These are phyloP conservation scores for Didymella exigua DNA, from an alignment of 2,329 filamentous ascomycete species.

Conservation along the genomic window DNA sequence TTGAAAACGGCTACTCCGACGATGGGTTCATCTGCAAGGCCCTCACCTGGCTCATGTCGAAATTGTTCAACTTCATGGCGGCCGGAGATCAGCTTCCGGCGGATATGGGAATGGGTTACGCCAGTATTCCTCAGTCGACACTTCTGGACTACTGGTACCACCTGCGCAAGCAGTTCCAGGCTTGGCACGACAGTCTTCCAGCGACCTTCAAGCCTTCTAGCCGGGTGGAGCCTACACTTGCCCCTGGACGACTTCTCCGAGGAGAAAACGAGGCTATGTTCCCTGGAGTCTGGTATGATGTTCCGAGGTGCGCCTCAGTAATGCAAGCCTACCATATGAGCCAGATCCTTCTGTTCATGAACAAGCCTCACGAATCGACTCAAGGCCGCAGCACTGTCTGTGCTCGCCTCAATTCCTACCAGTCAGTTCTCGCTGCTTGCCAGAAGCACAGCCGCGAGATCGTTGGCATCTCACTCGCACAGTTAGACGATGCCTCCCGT, in stretches of 20 bases:
- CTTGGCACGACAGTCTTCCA: conserved; percentile 65
- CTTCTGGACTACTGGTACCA: conserved; percentile 60
- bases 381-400: conserved; percentile 59
- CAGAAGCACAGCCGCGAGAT: conserved; percentile 66
- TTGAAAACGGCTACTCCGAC: conserved; percentile 49
- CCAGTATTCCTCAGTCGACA: conserved; percentile 57
- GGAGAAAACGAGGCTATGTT: conserved; percentile 48
- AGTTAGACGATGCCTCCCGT: conserved; percentile 62
- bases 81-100: conserved; percentile 58
- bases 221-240: conserved; percentile 50
- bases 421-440: conserved; percentile 61
- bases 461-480: conserved; percentile 63
- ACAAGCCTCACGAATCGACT: conserved; percentile 63
- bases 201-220: conserved; percentile 65
- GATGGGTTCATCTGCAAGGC: conserved; percentile 67
- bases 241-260: conserved; percentile 28
- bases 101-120: conserved; percentile 47
- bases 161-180: conserved; percentile 62
- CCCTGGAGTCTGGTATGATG: conserved; percentile 67
- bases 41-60: conserved; percentile 69
- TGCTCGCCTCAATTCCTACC: conserved; percentile 61
- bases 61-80: conserved; percentile 69
- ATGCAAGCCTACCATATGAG: conserved; percentile 72
- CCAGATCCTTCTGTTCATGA: conserved; percentile 65
- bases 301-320: conserved; percentile 67